phyloP scores from a whole-genome alignment of 345 rosid genomes.

The Lenwebbia sp. region DNA sequence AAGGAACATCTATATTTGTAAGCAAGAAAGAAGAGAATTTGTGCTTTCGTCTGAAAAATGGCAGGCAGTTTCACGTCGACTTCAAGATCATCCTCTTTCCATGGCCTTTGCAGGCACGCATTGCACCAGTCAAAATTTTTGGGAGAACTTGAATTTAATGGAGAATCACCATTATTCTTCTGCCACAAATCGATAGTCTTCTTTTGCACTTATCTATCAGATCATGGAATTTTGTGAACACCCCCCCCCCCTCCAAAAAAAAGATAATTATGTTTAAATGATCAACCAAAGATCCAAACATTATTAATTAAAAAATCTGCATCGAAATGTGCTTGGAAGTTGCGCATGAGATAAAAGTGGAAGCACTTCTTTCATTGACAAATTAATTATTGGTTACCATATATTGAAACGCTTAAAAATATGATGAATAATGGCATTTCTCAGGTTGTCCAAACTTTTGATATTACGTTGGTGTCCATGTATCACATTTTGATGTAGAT shows the following conservation, averaged over 20 bases:
- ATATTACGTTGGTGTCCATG: not conserved
- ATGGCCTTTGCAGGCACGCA: not conserved
- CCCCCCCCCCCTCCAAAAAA: not conserved
- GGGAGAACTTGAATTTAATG: not conserved
- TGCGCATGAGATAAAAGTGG: too few species aligned
- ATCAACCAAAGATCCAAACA: not conserved
- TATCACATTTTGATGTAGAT: too few species aligned
- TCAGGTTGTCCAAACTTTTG: too few species aligned
- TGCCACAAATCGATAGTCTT: not conserved
- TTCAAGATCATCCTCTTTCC: not conserved
- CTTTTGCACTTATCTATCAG: not conserved
- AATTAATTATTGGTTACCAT: too few species aligned
- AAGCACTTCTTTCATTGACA: too few species aligned
- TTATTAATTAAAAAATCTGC: not conserved
- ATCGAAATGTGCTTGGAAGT: too few species aligned
- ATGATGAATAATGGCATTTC: too few species aligned
- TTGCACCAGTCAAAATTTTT: not conserved
- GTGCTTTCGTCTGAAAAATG: not conserved
- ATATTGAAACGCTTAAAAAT: too few species aligned
- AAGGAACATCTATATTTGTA: not conserved
- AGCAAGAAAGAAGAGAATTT: not conserved
- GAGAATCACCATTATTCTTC: not conserved
- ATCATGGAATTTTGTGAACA: too few species aligned
- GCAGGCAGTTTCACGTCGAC: not conserved
- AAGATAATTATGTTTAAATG: not conserved